Conservation (phyloP, 2,329 filamentous ascomycete genomes). For the Chaetomium strumarium region DNA sequence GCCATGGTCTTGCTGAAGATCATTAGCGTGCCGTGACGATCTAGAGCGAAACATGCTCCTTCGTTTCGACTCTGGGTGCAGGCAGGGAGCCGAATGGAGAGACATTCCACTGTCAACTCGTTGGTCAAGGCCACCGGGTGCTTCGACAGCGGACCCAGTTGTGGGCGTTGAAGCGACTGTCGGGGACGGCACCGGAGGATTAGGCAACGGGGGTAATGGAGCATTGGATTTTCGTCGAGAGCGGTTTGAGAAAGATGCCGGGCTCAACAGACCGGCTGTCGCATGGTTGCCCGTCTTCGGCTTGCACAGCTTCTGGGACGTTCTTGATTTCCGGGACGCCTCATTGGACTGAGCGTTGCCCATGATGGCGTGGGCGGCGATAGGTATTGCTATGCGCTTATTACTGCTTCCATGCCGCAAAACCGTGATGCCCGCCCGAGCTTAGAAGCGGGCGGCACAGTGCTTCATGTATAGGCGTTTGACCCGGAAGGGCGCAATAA, state of each 20-base stretch:
- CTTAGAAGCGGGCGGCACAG: slow-evolving; percentile 26
- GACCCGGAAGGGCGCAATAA: slow-evolving; percentile 18
- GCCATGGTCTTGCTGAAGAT: slow-evolving; percentile 28
- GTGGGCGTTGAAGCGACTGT: slow-evolving; percentile 17
- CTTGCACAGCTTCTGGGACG: slow-evolving; percentile 48
- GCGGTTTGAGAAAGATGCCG: slow-evolving; percentile 31
- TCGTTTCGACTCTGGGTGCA: slow-evolving; percentile 21
- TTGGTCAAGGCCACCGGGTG: slow-evolving; percentile 9
- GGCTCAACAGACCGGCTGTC: slow-evolving; percentile 38
- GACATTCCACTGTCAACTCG: slow-evolving; percentile 19
- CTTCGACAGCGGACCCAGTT: slow-evolving; percentile 12
- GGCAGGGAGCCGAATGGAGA: slow-evolving; percentile 17
- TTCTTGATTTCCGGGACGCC: slow-evolving; percentile 31
- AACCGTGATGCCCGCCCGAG: slow-evolving; percentile 23
- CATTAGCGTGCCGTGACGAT: slow-evolving; percentile 28
- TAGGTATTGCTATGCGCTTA: slow-evolving; percentile 33
- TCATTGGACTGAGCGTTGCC: slow-evolving; percentile 46
- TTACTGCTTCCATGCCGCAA: slow-evolving; percentile 37
- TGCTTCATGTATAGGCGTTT: slow-evolving; percentile 31
- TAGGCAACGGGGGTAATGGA: slow-evolving; percentile 24
- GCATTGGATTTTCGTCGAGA: slow-evolving; percentile 27
- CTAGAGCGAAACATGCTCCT: slow-evolving; percentile 34
- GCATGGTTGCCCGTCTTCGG: slow-evolving; percentile 39
- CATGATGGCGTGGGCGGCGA: slow-evolving; percentile 35
- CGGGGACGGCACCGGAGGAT: slow-evolving; percentile 15